These are phyloP conservation scores for Cronartium ribicola DNA, from an alignment of 1,284 basidiomycete species.

Conservation along the genomic window DNA sequence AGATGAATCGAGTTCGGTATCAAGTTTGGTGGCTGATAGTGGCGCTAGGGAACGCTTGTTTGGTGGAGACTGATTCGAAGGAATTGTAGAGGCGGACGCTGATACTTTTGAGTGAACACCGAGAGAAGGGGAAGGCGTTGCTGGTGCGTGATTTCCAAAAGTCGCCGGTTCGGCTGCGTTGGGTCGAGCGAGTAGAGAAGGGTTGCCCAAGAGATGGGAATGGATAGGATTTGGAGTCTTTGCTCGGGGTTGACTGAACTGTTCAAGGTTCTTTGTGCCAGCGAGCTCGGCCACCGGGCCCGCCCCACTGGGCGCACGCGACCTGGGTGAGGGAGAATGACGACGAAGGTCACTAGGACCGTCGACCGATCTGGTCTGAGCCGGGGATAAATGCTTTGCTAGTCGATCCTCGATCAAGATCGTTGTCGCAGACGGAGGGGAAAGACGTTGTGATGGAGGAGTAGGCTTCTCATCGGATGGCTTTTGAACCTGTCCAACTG, in stretches of 20 bases:
- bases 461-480: slow-evolving; percentile 17
- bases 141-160: not conserved
- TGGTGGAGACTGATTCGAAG: not conserved
- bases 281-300: no score
- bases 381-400: not conserved
- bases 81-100: not conserved
- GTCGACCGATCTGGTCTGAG: not conserved
- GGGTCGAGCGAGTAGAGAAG: no score
- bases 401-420: slow-evolving; percentile 8
- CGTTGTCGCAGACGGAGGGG: slow-evolving; percentile 12
- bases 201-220: no score
- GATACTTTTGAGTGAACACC: not conserved
- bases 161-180: no score
- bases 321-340: not conserved
- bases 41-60: not conserved
- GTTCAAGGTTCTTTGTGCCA: no score
- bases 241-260: no score
- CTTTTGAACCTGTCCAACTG: not conserved
- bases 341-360: slow-evolving; percentile 1
- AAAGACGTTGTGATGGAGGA: slow-evolving; percentile 5
- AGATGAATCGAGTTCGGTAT: not conserved
- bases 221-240: no score
- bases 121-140: not conserved
- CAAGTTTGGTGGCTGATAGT: no score
- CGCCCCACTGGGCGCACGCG: not conserved